Evolutionary conservation across 2,329 filamentous ascomycete species (phyloP).

Genomic region (Ascochyta clinopodiicola): DNA sequence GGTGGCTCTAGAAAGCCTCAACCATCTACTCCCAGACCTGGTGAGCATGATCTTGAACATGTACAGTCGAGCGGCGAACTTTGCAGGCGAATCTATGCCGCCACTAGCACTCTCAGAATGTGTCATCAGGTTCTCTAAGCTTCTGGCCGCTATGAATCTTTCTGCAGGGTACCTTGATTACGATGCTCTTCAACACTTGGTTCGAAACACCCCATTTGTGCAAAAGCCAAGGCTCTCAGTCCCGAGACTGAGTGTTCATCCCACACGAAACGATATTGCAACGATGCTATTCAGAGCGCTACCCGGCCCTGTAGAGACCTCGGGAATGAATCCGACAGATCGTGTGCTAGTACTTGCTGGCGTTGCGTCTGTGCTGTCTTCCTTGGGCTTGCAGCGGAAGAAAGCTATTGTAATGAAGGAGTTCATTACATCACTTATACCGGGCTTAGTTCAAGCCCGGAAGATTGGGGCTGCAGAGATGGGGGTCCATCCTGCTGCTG

Average conservation of each 20-base stretch:
- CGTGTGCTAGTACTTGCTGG: slow-evolving; percentile 81
- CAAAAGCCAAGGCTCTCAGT: slow-evolving; percentile 51
- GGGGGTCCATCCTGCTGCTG: slow-evolving; percentile 91
- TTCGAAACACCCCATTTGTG: slow-evolving; percentile 52
- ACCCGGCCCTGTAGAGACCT: slow-evolving; percentile 63
- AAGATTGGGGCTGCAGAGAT: slow-evolving; percentile 95
- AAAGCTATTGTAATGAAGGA: slow-evolving; percentile 90
- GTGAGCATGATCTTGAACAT: slow-evolving; percentile 76
- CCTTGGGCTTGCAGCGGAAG: slow-evolving; percentile 82
- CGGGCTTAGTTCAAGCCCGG: slow-evolving; percentile 85
- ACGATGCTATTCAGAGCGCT: slow-evolving; percentile 47
- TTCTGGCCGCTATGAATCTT: slow-evolving; percentile 71
- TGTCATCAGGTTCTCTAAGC: slow-evolving; percentile 74
- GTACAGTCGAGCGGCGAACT: slow-evolving; percentile 71
- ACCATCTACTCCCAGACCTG: slow-evolving; percentile 72
- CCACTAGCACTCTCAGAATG: slow-evolving; percentile 75
- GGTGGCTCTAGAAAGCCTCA: slow-evolving; percentile 55
- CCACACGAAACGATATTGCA: slow-evolving; percentile 46
- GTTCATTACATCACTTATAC: slow-evolving; percentile 80
- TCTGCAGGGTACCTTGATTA: slow-evolving; percentile 68
- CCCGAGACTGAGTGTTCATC: slow-evolving; percentile 42
- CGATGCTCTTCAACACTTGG: slow-evolving; percentile 58
- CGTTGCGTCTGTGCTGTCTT: slow-evolving; percentile 83
- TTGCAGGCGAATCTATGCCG: slow-evolving; percentile 71
- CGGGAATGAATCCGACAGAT: slow-evolving; percentile 75